Percentiles rank a stretch among this genome's conserved stretches.
Conservation (phyloP, 2,329 filamentous ascomycete species). For the Claviceps pazoutovae region DNA sequence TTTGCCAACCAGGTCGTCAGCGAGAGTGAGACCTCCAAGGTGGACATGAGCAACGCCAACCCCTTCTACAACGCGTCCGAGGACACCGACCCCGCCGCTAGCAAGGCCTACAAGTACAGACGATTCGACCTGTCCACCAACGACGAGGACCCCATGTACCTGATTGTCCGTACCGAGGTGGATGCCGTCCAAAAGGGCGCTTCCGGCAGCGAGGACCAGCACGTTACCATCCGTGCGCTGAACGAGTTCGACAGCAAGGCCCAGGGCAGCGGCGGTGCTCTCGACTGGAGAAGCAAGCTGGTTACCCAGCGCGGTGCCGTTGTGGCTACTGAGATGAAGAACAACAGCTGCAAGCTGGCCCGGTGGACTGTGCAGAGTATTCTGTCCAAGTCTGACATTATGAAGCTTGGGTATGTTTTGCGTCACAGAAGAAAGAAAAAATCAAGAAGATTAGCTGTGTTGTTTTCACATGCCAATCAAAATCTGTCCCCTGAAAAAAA, state of each 20-base stretch:
- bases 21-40: slow-evolving; percentile 65
- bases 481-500: too few relatives aligned
- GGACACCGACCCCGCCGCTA: slow-evolving; percentile 85
- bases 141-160: slow-evolving; percentile 84
- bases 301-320: slow-evolving; percentile 91
- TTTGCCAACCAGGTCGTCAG: slow-evolving; percentile 91
- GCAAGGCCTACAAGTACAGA: slow-evolving; percentile 97
- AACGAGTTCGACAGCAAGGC: slow-evolving; percentile 99
- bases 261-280: slow-evolving; percentile 81
- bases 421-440: background rate
- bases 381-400: slow-evolving; percentile 88
- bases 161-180: slow-evolving; percentile 87
- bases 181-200: slow-evolving; percentile 94
- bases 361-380: slow-evolving; percentile 97
- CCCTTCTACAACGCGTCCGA: slow-evolving; percentile 94
- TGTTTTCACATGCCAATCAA: too few relatives aligned
- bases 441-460: too few relatives aligned
- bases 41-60: slow-evolving; percentile 77
- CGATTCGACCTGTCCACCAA: slow-evolving; percentile 91
- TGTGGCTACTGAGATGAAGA: slow-evolving; percentile 99
- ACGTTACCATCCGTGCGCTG: slow-evolving; percentile 82
- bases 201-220: slow-evolving; percentile 82
- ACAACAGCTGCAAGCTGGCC: slow-evolving; percentile 98
- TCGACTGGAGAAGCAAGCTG: slow-evolving; percentile 95
- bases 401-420: slow-evolving; percentile 79